Evolutionary conservation across 2,329 filamentous ascomycete species (phyloP).

Genomic region (Emergomyces africanus): DNA sequence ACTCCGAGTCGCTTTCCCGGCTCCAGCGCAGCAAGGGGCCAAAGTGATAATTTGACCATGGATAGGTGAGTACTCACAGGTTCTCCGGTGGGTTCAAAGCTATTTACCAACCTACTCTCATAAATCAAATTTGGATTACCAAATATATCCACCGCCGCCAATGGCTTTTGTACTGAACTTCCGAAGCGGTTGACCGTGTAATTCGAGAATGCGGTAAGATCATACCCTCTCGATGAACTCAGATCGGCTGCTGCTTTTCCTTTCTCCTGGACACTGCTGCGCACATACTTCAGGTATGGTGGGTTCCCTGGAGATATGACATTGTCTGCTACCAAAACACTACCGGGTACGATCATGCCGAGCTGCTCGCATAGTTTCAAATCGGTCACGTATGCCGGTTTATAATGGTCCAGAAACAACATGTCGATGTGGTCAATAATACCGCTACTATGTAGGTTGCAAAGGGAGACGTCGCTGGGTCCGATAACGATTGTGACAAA

Average conservation of each 20-base stretch:
- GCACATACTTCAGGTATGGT: constrained; percentile 48
- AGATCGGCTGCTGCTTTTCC: constrained; percentile 20
- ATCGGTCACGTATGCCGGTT: constrained; percentile 61
- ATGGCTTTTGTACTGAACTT: constrained; percentile 14
- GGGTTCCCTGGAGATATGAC: constrained; percentile 33
- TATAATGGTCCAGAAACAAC: constrained; percentile 71
- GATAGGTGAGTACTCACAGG: constrained; percentile 37
- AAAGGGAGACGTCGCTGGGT: constrained; percentile 52
- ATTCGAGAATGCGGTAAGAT: constrained; percentile 13
- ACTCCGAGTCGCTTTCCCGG: too few relatives aligned
- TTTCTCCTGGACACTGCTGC: constrained; percentile 52
- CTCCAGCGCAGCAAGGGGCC: not conserved
- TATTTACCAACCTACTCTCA: constrained; percentile 49
- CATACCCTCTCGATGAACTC: constrained; percentile 12
- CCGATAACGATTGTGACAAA: constrained; percentile 60
- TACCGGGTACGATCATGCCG: constrained; percentile 47
- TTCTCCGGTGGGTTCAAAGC: constrained; percentile 54
- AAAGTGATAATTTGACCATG: not conserved
- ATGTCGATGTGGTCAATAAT: constrained; percentile 51
- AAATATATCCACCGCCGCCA: constrained; percentile 15
- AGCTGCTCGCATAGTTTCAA: constrained; percentile 65
- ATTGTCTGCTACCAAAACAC: constrained; percentile 33
- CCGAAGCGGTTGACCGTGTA: constrained; percentile 15
- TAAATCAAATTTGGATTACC: constrained; percentile 57
- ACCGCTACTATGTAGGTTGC: constrained; percentile 44